phyloP scores from a whole-genome alignment of 2,329 filamentous ascomycete species.

The Pseudocercospora vitis region DNA sequence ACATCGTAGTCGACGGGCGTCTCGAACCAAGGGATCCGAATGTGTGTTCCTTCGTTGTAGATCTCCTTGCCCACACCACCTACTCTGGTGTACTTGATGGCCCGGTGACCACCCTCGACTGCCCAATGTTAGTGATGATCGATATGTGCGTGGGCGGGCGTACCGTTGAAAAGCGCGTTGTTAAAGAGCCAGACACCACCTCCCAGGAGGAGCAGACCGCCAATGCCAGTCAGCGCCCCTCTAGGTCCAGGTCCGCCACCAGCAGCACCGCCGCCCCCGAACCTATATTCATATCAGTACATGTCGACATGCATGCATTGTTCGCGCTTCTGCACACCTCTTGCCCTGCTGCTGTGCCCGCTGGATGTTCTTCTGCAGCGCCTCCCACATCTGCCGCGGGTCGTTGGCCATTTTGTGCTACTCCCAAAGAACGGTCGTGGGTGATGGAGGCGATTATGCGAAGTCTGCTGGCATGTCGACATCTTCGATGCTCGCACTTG shows the following conservation, averaged over 20 bases:
- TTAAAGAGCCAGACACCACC: constrained; percentile 57
- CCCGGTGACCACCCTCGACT: constrained; percentile 96
- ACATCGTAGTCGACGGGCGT: constrained; percentile 96
- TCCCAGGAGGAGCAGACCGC: constrained; percentile 55
- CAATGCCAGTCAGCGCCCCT: constrained; percentile 56
- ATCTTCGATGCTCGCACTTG: not conserved
- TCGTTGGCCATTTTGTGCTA: constrained; percentile 44
- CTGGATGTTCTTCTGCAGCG: constrained; percentile 62
- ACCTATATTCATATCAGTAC: constrained; percentile 34
- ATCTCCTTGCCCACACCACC: constrained; percentile 95
- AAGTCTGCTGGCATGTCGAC: not conserved
- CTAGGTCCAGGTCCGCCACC: constrained; percentile 51
- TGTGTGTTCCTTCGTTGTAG: constrained; percentile 93
- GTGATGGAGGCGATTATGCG: not conserved
- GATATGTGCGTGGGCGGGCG: constrained; percentile 18
- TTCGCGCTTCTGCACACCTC: constrained; percentile 31
- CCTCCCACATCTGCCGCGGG: constrained; percentile 66
- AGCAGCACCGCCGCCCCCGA: constrained; percentile 52
- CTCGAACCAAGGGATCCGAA: constrained; percentile 95
- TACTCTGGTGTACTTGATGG: constrained; percentile 92
- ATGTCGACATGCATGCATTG: constrained; percentile 2
- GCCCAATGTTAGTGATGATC: constrained; percentile 10
- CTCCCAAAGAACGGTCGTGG: not conserved
- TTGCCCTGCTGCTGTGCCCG: constrained; percentile 50
- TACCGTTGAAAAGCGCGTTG: constrained; percentile 70